A percentile compares a stretch with the other conserved stretches of the same genome.
phyloP scores from a whole-genome alignment of 805 yeast genomes.

The Ogataea ganodermae region DNA sequence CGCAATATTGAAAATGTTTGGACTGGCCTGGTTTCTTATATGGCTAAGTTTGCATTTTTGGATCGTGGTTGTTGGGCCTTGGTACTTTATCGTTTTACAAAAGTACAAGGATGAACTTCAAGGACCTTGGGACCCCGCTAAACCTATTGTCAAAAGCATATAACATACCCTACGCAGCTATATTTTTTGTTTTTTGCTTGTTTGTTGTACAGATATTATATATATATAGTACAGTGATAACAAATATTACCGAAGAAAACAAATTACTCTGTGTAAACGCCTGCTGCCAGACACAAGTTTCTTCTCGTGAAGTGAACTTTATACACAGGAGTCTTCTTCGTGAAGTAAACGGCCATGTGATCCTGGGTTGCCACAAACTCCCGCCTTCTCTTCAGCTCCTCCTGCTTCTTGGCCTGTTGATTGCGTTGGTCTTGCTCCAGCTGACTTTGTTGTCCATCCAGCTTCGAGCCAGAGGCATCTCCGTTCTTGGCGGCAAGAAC shows the following conservation, averaged over 20 bases:
- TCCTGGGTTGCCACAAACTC: conserved; percentile 84
- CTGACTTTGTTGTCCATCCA: conserved; percentile 30
- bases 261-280: conserved; percentile 62
- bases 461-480: conserved; percentile 13
- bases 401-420: conserved; percentile 29
- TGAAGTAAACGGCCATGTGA: conserved; percentile 89
- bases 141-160: conserved; percentile 54
- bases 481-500: conserved; percentile 38
- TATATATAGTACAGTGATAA: conserved; percentile 4
- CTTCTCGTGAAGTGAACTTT: conserved; percentile 90
- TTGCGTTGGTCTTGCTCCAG: conserved; percentile 15
- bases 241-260: neutral
- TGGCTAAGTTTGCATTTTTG: conserved; percentile 54
- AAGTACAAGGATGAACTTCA: conserved; percentile 81
- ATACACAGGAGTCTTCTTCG: conserved; percentile 92
- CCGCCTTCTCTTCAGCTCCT: conserved; percentile 56
- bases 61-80: conserved; percentile 62
- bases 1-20: conserved; percentile 41
- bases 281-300: conserved; percentile 90
- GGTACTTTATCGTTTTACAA: conserved; percentile 69
- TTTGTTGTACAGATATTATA: too few species aligned
- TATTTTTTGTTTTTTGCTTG: neutral
- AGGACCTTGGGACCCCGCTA: conserved; percentile 94
- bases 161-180: conserved; percentile 9
- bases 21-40: conserved; percentile 41